Evolutionary conservation across 257 asterid genomes (phyloP), one percentile per base, ranked within the genome.

Genomic region (Salvia splendens): DNA sequence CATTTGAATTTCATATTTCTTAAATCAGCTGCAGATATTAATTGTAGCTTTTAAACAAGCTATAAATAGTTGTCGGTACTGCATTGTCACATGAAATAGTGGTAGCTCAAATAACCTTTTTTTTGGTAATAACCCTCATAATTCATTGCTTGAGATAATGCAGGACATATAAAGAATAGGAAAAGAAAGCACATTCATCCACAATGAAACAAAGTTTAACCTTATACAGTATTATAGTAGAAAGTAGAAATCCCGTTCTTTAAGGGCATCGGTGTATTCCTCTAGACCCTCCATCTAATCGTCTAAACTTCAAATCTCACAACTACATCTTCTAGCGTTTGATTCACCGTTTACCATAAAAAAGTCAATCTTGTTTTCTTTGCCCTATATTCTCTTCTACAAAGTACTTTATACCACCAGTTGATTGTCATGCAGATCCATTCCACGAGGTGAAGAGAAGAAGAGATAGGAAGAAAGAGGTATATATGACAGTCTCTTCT

Each of bases 401-500:
- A 17, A 57, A 38, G 17, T 48, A 47, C n/a, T 38, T 41, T 61
- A n/a, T 55, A 20, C 60, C 53, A 38, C 58, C 32, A 50, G 11
- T 75, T 16, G 49, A 61, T 74, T 77, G 55, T 52, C 35, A 8
- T 70, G 70, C 90, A 93, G 99, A 88, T 79, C 96, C 96, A 71
- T 93, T 90, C 78, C 99, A 86, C 61, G 96, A 90, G 85, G 99
- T 93, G 85, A 90, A 75, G 91, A 86, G 97, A 65, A 91, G 77
- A 79, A 84, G 80, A 67, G 96, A 90, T 83, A 78, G 87, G 79
- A 93, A 75, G 77, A 90, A 86, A 79, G 97, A 89, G 96, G 96
- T 88, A 73, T 43, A 14, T 32, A 43, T 65, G 59, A 41, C 67
- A 30, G 24, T 35, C 55, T n/a, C 56, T 54, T 45, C 8, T 61